Evolutionary conservation across 176 grass and related monocot species (phyloP).

Genomic region (Alloteropsis semialata): DNA sequence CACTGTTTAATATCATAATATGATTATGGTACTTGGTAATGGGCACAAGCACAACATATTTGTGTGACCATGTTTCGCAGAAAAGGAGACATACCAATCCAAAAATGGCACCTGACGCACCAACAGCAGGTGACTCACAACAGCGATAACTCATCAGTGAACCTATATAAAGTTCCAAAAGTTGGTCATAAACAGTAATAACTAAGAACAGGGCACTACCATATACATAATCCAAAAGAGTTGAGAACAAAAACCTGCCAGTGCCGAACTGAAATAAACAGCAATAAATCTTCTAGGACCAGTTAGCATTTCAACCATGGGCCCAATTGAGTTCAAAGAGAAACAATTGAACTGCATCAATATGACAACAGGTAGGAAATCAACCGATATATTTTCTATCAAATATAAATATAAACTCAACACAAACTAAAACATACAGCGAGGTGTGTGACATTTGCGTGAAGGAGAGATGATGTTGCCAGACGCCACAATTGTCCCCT

Average conservation of each 20-base stretch:
- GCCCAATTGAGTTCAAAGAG: constrained; percentile 93
- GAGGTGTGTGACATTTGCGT: constrained; percentile 81
- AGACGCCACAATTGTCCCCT: constrained; percentile 88
- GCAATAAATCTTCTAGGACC: constrained; percentile 72
- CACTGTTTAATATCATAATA: background rate
- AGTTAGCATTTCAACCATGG: constrained; percentile 67
- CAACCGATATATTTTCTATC: background rate
- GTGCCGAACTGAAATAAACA: constrained; percentile 75
- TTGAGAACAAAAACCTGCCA: constrained; percentile 58
- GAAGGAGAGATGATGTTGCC: constrained; percentile 77
- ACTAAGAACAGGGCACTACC: background rate
- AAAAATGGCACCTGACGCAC: constrained; percentile 91
- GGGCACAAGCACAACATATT: background rate
- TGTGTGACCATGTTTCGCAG: background rate
- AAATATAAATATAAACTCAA: background rate
- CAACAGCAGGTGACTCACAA: constrained; percentile 60
- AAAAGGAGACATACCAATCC: constrained; percentile 62
- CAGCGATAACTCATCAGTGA: constrained; percentile 79
- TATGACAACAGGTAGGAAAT: constrained; percentile 15
- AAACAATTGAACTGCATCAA: constrained; percentile 81
- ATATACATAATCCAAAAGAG: background rate
- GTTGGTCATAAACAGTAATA: constrained; percentile 16
- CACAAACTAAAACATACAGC: constrained; percentile 43
- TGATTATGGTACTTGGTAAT: background rate
- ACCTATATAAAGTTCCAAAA: constrained; percentile 54